Conservation (phyloP, 2,329 filamentous ascomycete species). For the Talaromyces sp. region DNA sequence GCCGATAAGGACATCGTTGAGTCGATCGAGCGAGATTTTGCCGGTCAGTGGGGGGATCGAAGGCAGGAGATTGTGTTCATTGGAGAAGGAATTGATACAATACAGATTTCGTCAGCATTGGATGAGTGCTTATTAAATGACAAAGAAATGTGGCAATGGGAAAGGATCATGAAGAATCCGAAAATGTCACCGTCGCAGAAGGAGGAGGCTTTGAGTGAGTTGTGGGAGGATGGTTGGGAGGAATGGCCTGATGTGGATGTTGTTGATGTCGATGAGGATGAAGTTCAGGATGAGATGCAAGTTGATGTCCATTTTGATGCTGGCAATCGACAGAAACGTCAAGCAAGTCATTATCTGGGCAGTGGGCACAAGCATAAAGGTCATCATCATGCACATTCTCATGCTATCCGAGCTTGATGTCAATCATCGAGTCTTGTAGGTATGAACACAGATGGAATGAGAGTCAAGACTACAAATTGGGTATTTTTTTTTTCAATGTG, state of each 20-base stretch:
- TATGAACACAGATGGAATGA: not conserved
- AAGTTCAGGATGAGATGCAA: constrained; percentile 23
- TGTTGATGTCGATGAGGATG: constrained; percentile 26
- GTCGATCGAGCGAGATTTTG: constrained; percentile 51
- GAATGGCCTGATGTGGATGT: constrained; percentile 52
- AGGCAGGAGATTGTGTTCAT: constrained; percentile 73
- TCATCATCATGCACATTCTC: constrained; percentile 12
- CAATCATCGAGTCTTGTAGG: not conserved
- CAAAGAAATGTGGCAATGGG: constrained; percentile 55
- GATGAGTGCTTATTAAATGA: constrained; percentile 63
- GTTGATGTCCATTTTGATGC: constrained; percentile 22
- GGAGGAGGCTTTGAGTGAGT: constrained; percentile 45
- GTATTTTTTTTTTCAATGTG: not conserved
- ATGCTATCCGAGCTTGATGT: not conserved
- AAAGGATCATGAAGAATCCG: constrained; percentile 49
- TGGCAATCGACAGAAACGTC: constrained; percentile 25
- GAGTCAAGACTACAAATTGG: not conserved
- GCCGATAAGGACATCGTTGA: constrained; percentile 47
- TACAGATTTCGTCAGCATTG: constrained; percentile 51
- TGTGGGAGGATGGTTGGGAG: constrained; percentile 60
- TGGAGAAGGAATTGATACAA: constrained; percentile 59
- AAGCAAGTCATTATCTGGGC: constrained; percentile 30
- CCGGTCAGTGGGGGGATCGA: constrained; percentile 61
- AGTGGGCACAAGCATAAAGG: constrained; percentile 22
- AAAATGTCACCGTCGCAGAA: constrained; percentile 39